Conservation (phyloP, 1,284 basidiomycete genomes). For the Anthracocystis walkeri region DNA sequence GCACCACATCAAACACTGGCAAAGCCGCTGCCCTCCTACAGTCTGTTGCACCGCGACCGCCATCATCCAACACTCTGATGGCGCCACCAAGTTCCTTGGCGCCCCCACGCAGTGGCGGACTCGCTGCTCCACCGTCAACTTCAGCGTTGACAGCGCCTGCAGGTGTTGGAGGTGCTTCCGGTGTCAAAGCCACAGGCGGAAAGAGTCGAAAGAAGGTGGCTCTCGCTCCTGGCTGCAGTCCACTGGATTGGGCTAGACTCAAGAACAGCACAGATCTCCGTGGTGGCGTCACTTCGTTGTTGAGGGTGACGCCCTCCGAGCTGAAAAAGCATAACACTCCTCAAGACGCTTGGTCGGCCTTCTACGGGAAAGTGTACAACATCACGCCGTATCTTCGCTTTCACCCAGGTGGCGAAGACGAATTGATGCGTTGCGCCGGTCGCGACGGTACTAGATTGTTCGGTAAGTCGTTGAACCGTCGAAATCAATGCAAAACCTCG, state of each 20-base stretch:
- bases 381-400: slow-evolving; percentile 91
- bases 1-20: background rate
- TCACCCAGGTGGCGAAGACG: slow-evolving; percentile 93
- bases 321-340: slow-evolving; percentile 83
- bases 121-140: slow-evolving; percentile 56
- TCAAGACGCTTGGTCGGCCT: slow-evolving; percentile 93
- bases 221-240: slow-evolving; percentile 88
- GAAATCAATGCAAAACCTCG: background rate
- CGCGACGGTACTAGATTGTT: slow-evolving; percentile 94
- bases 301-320: slow-evolving; percentile 84
- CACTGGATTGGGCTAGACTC: slow-evolving; percentile 92
- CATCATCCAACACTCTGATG: slow-evolving; percentile 29
- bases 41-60: slow-evolving; percentile 33
- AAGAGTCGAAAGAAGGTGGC: slow-evolving; percentile 77
- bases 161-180: slow-evolving; percentile 57
- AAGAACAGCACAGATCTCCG: slow-evolving; percentile 74
- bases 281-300: slow-evolving; percentile 61
- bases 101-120: slow-evolving; percentile 42
- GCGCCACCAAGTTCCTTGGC: slow-evolving; percentile 41
- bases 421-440: slow-evolving; percentile 95
- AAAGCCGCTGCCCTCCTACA: slow-evolving; percentile 23
- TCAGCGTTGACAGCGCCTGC: slow-evolving; percentile 51
- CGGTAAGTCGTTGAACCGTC: slow-evolving; percentile 73
- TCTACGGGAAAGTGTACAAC: slow-evolving; percentile 96
- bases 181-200: slow-evolving; percentile 16